These are phyloP conservation scores for Coniochaeta hoffmannii DNA, from an alignment of 2,329 filamentous ascomycete species.

Conservation along the genomic window DNA sequence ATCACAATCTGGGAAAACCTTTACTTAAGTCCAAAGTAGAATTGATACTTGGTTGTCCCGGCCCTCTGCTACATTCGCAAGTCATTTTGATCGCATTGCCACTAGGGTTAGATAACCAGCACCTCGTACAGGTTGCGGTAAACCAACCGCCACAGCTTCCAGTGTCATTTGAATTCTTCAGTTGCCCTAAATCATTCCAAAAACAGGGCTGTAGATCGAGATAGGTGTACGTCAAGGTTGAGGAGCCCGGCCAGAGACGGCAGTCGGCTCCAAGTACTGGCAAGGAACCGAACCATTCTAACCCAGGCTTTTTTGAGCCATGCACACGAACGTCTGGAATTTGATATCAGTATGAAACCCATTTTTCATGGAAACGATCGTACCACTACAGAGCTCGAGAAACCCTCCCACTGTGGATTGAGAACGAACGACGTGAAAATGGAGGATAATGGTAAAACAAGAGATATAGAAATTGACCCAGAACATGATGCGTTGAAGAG, in stretches of 20 bases:
- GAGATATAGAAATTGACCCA: no score
- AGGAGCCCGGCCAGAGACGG: neutral
- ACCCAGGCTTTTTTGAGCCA: no score
- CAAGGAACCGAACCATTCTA: no score
- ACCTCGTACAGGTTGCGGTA: neutral
- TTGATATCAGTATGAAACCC: no score
- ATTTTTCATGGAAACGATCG: no score
- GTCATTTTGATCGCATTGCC: neutral
- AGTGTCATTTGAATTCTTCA: neutral
- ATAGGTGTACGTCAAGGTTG: neutral
- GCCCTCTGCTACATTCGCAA: neutral
- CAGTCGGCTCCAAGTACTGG: neutral
- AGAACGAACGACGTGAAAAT: no score
- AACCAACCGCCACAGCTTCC: slow-evolving; percentile 1
- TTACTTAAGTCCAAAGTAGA: neutral
- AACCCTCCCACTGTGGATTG: no score
- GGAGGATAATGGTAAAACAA: no score
- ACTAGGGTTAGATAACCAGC: neutral
- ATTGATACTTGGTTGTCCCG: neutral
- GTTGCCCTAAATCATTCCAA: neutral
- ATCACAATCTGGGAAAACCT: neutral
- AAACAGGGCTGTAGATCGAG: neutral
- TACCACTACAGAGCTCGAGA: no score
- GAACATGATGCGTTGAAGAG: no score
- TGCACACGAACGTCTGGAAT: no score